Conservation (phyloP, 768 basidiomycete species). For the Lyophyllum decastes region DNA sequence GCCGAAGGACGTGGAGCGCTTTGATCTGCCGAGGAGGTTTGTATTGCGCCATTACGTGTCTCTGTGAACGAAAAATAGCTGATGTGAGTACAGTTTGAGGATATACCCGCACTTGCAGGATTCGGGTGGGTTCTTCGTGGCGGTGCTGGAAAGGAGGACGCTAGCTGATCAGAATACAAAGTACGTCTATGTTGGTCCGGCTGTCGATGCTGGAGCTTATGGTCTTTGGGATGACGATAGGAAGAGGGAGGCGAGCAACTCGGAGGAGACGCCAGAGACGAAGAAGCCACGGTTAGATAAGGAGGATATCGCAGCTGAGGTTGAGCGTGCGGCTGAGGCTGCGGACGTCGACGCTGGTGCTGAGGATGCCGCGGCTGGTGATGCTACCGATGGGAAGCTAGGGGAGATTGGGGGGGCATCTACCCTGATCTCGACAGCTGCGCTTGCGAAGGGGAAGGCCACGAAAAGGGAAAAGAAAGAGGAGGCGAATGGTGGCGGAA, state of each 20-base stretch:
- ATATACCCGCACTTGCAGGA: constrained; percentile 96
- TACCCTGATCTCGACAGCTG: not conserved
- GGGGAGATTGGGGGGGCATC: not conserved
- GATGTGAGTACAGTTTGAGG: constrained; percentile 58
- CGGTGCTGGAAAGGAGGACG: constrained; percentile 66
- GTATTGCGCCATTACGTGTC: constrained; percentile 14
- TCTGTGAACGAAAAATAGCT: not conserved
- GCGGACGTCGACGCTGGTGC: constrained; percentile 17
- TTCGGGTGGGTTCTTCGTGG: constrained; percentile 98
- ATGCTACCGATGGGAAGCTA: not conserved
- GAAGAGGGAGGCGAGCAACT: constrained; percentile 54
- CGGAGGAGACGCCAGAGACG: constrained; percentile 40
- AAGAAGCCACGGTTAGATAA: constrained; percentile 52
- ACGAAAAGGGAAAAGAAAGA: constrained; percentile 19
- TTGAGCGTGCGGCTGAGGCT: constrained; percentile 17
- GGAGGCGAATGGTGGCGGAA: constrained; percentile 29
- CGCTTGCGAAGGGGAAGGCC: constrained; percentile 3
- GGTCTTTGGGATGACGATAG: constrained; percentile 25
- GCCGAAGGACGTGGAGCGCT: constrained; percentile 55
- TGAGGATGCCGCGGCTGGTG: not conserved
- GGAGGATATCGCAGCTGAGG: constrained; percentile 7
- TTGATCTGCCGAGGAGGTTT: constrained; percentile 77
- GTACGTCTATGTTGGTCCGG: constrained; percentile 12
- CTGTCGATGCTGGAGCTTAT: not conserved
- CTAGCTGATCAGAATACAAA: constrained; percentile 8